Percentiles rank a stretch among this genome's conserved stretches.
Conservation (phyloP, 805 yeast genomes). For the Candida dajiaensis region DNA sequence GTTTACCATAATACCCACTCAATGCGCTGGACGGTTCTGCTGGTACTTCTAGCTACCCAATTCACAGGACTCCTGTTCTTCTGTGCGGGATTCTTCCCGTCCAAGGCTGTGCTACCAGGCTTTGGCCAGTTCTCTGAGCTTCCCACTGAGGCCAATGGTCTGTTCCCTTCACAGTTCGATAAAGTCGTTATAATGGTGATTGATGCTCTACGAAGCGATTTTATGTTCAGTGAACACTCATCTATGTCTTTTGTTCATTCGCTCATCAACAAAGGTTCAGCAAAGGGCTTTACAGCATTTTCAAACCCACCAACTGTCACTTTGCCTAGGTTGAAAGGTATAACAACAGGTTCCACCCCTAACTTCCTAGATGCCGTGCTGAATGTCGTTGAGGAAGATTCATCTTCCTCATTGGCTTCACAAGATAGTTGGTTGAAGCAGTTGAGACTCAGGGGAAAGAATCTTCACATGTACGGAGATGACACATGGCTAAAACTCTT, state of each 20-base stretch:
- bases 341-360: constrained; percentile 93
- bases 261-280: constrained; percentile 59
- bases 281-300: constrained; percentile 84
- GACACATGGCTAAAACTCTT: constrained; percentile 96
- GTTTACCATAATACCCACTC: background rate
- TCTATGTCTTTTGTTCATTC: constrained; percentile 62
- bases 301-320: constrained; percentile 97
- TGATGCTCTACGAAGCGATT: constrained; percentile 91
- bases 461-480: constrained; percentile 86
- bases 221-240: constrained; percentile 62
- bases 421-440: constrained; percentile 90
- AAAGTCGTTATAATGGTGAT: constrained; percentile 77
- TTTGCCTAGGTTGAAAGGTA: constrained; percentile 85
- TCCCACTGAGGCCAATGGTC: constrained; percentile 15
- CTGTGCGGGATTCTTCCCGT: constrained; percentile 84
- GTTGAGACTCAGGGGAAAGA: constrained; percentile 31
- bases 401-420: constrained; percentile 54
- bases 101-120: constrained; percentile 74
- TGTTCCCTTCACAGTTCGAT: constrained; percentile 46
- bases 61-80: constrained; percentile 55
- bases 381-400: constrained; percentile 87
- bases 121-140: constrained; percentile 26
- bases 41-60: constrained; percentile 27
- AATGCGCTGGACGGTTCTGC: constrained; percentile 6
- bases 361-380: constrained; percentile 90